Evolutionary conservation across 2,329 filamentous ascomycete species (phyloP).

Genomic region (Cladosporium sp.): DNA sequence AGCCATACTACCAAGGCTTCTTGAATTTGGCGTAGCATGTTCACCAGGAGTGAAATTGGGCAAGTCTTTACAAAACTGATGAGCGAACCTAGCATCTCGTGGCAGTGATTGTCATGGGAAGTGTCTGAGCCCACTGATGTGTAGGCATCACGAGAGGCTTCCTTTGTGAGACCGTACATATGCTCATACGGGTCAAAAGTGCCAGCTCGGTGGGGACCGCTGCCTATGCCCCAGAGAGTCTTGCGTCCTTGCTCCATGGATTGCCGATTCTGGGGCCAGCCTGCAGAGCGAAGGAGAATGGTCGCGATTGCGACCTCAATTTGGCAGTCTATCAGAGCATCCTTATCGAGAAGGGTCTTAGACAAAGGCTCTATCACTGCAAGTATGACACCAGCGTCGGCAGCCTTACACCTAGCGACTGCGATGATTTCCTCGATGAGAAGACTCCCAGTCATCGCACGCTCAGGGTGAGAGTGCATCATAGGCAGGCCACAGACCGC

Average conservation of each 20-base stretch:
- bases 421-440: conserved; percentile 2
- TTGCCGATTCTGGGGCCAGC: conserved; percentile 59
- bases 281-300: conserved; percentile 18
- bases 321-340: conserved; percentile 3
- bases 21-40: conserved; percentile 7
- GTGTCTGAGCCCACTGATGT: conserved; percentile 36
- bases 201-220: conserved; percentile 36
- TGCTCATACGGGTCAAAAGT: conserved; percentile 62
- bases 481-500: conserved; percentile 60
- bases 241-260: conserved; percentile 65
- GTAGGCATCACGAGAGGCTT: conserved; percentile 59
- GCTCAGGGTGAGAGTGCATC: neutral
- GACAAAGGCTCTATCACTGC: conserved; percentile 61
- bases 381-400: conserved; percentile 66
- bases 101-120: conserved; percentile 31
- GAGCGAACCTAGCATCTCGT: conserved; percentile 38
- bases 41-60: conserved; percentile 43
- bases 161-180: conserved; percentile 62
- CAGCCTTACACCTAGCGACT: conserved; percentile 34
- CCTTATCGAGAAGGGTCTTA: conserved; percentile 21
- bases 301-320: conserved; percentile 18
- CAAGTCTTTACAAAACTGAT: conserved; percentile 47
- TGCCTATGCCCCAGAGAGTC: conserved; percentile 63
- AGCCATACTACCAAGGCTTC: conserved; percentile 20
- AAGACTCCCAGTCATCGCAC: neutral